Evolutionary conservation across 2,329 filamentous ascomycete species (phyloP).

Genomic region (Stagonosporopsis tanaceti): DNA sequence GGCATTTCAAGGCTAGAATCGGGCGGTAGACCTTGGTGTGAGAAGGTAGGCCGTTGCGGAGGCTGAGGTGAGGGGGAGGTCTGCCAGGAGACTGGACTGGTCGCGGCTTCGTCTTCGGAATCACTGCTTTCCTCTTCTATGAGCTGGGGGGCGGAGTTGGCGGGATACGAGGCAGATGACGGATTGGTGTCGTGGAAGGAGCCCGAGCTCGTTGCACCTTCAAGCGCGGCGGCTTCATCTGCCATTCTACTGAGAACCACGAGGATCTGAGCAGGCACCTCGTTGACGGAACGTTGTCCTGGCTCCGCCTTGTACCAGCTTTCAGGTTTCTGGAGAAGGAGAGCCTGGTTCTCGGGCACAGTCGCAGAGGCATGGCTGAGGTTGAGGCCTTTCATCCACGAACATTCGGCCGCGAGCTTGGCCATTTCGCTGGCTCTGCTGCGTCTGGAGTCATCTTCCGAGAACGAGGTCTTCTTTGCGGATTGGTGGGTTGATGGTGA

Average conservation of each 20-base stretch:
- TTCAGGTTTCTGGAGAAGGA: conserved; percentile 56
- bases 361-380: conserved; percentile 32
- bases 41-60: conserved; percentile 21
- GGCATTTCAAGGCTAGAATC: conserved; percentile 37
- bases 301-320: conserved; percentile 46
- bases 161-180: conserved; percentile 22
- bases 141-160: conserved; percentile 6
- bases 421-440: conserved; percentile 5
- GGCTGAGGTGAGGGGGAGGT: conserved; percentile 26
- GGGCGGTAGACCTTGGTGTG: conserved; percentile 34
- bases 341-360: conserved; percentile 57
- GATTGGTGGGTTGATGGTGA: not conserved
- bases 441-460: not conserved
- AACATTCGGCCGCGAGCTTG: conserved; percentile 20
- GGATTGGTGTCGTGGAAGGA: conserved; percentile 26
- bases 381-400: conserved; percentile 36
- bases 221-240: conserved; percentile 28
- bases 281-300: conserved; percentile 45
- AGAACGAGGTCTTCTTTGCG: conserved; percentile 1
- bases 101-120: conserved; percentile 17
- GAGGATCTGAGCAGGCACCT: conserved; percentile 50
- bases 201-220: conserved; percentile 18
- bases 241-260: conserved; percentile 23
- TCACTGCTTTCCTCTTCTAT: conserved; percentile 4
- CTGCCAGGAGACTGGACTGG: conserved; percentile 33